A percentile compares a stretch with the other conserved stretches of the same genome.
These are phyloP conservation scores for Teratosphaeriaceae sp. DNA, from an alignment of 2,329 filamentous ascomycete genomes.

Conservation along the genomic window DNA sequence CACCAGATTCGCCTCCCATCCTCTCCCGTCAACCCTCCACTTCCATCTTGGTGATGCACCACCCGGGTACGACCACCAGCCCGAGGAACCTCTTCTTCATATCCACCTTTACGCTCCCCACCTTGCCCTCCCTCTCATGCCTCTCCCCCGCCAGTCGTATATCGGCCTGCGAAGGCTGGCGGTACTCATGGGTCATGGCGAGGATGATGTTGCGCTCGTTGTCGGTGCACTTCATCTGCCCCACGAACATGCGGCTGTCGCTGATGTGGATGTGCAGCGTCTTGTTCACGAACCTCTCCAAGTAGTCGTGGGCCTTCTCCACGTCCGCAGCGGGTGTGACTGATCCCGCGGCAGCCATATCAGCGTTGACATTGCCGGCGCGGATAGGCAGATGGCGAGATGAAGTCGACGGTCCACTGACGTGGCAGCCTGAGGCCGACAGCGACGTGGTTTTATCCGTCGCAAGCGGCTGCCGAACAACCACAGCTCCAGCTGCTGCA, in stretches of 20 bases:
- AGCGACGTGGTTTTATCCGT: not conserved
- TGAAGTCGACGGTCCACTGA: too few species aligned
- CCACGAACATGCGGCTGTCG: slow-evolving; percentile 83
- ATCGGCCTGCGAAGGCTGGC: slow-evolving; percentile 52
- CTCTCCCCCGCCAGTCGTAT: slow-evolving; percentile 32
- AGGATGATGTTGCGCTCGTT: slow-evolving; percentile 79
- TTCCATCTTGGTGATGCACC: slow-evolving; percentile 82
- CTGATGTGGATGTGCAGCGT: slow-evolving; percentile 72
- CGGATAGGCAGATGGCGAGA: too few species aligned
- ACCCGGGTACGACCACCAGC: slow-evolving; percentile 79
- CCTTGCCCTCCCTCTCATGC: slow-evolving; percentile 23
- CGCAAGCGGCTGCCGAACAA: too few species aligned
- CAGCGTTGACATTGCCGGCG: too few species aligned
- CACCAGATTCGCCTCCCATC: too few species aligned
- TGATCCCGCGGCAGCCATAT: too few species aligned
- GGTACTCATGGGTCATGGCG: slow-evolving; percentile 81
- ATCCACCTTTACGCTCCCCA: slow-evolving; percentile 50
- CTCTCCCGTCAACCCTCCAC: slow-evolving; percentile 61
- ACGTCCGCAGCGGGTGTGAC: not conserved
- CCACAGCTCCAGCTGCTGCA: too few species aligned
- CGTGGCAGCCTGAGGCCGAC: too few species aligned
- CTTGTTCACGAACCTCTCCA: slow-evolving; percentile 42
- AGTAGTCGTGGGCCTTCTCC: slow-evolving; percentile 14
- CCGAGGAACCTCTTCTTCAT: slow-evolving; percentile 85
- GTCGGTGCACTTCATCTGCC: slow-evolving; percentile 91